Base-by-base conservation (phyloP, 2,329 filamentous ascomycete species). In the Aspergillus sp. region DNA sequence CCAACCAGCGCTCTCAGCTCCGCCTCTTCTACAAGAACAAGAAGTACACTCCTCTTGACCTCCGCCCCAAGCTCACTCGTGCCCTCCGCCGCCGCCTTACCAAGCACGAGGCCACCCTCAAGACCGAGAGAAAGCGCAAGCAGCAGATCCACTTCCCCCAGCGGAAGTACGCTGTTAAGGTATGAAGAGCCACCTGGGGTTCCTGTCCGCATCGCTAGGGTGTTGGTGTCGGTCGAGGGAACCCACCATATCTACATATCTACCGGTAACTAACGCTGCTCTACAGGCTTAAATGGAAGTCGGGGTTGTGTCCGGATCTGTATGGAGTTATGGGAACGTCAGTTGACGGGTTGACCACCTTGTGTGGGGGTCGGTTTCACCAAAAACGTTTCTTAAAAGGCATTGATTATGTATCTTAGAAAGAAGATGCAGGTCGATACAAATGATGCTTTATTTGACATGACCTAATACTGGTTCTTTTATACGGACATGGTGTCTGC, bases 21-120 rank as follows among this genome's bases (percentile, higher is more conserved):
- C 91, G 92, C 71, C 84, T 97, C 67, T 97, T 97, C 89, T 99
- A 99, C 87, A 95, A 96, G 86, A 89, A 88, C 87, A 97, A 97
- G 90, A 97, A 96, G 85, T 96, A 96, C 86, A 81, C 91, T 63
- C 94, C 94, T 64, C 90, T 99, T 76, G 95, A 99, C 79, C 92
- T 99, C 82, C 90, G 94, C 79, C 80, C 91, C 76, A 97, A 97
- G 89, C 87, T 94, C 83, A 99, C 94, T 75, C 92, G 94, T 72
- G 94, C 92, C 75, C 95, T 97, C 81, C 91, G 94, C 75, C 90
- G 95, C 83, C 85, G 90, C 74, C 84, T 99, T 80, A 93, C 88
- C 73, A 87, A 90, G 78, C 85, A 95, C 84, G 93, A 99, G 81
- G 86, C 88, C 70, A 83, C 85, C 69, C 83, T 86, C 76, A 82